Base-by-base conservation (phyloP, 257 asterid genomes). In the Hygrophila difformis region DNA sequence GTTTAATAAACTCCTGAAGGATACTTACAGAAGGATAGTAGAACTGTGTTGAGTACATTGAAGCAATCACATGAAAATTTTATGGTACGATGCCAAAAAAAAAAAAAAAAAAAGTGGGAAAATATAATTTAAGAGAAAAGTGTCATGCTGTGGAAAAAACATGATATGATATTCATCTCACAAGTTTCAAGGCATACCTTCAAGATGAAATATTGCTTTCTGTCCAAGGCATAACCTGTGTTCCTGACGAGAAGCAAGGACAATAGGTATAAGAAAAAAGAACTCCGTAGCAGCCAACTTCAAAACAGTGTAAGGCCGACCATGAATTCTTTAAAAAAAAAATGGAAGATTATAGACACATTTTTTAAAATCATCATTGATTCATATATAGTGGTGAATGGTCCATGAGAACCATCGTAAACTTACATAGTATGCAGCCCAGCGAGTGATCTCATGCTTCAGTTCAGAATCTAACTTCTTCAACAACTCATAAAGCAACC, bases 341-440 rank as follows among this genome's bases (percentile, higher is more conserved):
- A n/a, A n/a, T n/a, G n/a, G n/a, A n/a, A n/a, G n/a, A n/a, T n/a
- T n/a, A n/a, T n/a, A n/a, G n/a, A n/a, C n/a, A n/a, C n/a, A n/a
- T n/a, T n/a, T n/a, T n/a, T n/a, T n/a, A n/a, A n/a, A n/a, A n/a
- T n/a, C n/a, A n/a, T n/a, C n/a, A n/a, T n/a, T n/a, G n/a, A n/a
- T n/a, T n/a, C n/a, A n/a, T n/a, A n/a, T n/a, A n/a, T n/a, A n/a
- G n/a, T n/a, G n/a, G n/a, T n/a, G n/a, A n/a, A n/a, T n/a, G n/a
- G n/a, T 8, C 4, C 31, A 26, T 24, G 8, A 3, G 8, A 26
- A 26, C 31, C 31, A 26, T 8, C 47, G 55, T 31, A 38, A 23
- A 67, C 94, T 75, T 73, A 89, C 98, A 63, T 89, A 89, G 66
- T 89, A 83, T 19, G 98, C 98, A 34, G 96, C 98, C 96, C 98